phyloP scores from a whole-genome alignment of 2,329 filamentous ascomycete genomes.

The Aspergillus udagawae region DNA sequence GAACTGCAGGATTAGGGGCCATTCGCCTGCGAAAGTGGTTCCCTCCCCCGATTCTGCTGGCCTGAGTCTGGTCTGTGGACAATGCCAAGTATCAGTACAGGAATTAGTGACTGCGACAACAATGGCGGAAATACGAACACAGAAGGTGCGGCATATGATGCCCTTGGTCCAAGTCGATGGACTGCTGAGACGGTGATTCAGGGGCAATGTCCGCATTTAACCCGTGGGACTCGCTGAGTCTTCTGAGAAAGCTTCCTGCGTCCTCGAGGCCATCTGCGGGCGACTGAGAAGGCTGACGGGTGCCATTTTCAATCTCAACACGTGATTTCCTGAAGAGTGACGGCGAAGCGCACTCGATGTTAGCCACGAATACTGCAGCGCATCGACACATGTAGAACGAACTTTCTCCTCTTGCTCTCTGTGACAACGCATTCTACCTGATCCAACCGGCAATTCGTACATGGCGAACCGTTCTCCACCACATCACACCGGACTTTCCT shows the following conservation, averaged over 20 bases:
- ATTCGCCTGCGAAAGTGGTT: slow-evolving; percentile 42
- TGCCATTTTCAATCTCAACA: slow-evolving; percentile 35
- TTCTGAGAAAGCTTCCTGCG: slow-evolving; percentile 23
- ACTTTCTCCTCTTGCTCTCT: slow-evolving; percentile 73
- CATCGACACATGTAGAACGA: slow-evolving; percentile 20
- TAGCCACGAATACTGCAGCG: slow-evolving; percentile 7
- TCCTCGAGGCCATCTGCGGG: slow-evolving; percentile 35
- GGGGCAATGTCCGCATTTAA: slow-evolving; percentile 29
- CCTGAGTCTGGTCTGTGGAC: slow-evolving; percentile 29
- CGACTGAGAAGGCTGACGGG: slow-evolving; percentile 28
- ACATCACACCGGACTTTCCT: slow-evolving; percentile 94
- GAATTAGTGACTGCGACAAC: not conserved
- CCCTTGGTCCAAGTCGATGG: slow-evolving; percentile 45
- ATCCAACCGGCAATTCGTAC: slow-evolving; percentile 72
- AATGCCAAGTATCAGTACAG: slow-evolving; percentile 7
- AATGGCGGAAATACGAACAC: slow-evolving; percentile 46
- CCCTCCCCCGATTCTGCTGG: slow-evolving; percentile 46
- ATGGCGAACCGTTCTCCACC: slow-evolving; percentile 77
- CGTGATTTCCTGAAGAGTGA: slow-evolving; percentile 35
- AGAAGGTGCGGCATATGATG: slow-evolving; percentile 62
- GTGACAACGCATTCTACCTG: slow-evolving; percentile 58
- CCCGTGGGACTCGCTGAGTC: slow-evolving; percentile 25
- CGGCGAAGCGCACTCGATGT: slow-evolving; percentile 6
- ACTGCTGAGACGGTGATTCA: slow-evolving; percentile 43
- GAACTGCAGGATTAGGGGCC: slow-evolving; percentile 41